Conservation (phyloP, 2,329 filamentous ascomycete genomes). For the Samsoniella hepiali region DNA sequence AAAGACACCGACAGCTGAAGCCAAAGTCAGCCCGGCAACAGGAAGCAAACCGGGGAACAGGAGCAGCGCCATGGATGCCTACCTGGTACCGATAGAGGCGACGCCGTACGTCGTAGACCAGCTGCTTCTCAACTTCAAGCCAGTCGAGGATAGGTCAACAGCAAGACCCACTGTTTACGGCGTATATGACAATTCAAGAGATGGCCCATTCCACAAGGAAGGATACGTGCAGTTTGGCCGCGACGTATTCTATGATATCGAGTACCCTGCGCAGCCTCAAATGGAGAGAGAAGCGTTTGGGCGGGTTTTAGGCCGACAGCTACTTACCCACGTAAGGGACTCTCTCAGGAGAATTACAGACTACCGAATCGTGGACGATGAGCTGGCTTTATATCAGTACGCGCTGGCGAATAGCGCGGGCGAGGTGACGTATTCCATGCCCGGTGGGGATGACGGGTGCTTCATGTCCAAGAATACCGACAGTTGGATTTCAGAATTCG, state of each 20-base stretch:
- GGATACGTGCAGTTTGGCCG: constrained; percentile 3
- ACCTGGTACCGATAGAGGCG: constrained; percentile 1
- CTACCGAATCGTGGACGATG: background rate
- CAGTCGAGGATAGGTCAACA: background rate
- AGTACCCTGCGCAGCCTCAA: background rate
- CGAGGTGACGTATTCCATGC: background rate
- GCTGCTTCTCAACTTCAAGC: background rate
- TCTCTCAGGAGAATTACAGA: background rate
- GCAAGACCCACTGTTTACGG: background rate
- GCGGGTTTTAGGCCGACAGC: background rate
- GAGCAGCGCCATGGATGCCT: background rate
- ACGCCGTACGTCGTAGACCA: constrained; percentile 5
- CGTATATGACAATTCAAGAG: background rate
- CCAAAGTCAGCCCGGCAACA: too few species aligned
- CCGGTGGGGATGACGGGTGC: background rate
- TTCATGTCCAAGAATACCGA: background rate
- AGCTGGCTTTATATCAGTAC: background rate
- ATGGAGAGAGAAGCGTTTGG: background rate
- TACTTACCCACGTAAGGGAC: background rate
- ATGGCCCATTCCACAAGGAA: constrained; percentile 2
- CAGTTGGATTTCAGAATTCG: background rate
- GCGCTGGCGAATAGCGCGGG: constrained; percentile 3
- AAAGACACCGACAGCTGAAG: background rate
- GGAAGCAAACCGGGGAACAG: background rate
- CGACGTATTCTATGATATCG: constrained; percentile 1